These are phyloP conservation scores for Austroboletus eburneus DNA, from an alignment of 768 basidiomycete genomes.

Conservation along the genomic window DNA sequence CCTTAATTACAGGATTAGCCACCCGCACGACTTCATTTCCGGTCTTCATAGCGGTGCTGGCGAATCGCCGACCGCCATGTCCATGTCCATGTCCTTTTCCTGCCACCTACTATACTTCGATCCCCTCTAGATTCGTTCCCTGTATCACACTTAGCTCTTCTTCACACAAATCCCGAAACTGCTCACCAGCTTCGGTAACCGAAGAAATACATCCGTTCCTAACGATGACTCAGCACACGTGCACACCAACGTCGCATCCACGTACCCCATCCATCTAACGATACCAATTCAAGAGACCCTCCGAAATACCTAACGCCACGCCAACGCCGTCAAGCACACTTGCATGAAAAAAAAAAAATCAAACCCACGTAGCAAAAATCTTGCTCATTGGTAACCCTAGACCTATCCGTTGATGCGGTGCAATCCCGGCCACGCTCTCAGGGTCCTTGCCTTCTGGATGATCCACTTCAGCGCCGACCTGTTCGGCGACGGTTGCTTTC, in stretches of 20 bases:
- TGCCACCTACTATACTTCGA: constrained; percentile 77
- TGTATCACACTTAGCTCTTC: constrained; percentile 24
- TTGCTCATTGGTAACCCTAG: constrained; percentile 88
- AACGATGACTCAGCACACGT: background rate
- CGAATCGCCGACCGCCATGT: constrained; percentile 15
- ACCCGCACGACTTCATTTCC: constrained; percentile 8
- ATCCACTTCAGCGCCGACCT: constrained; percentile 41
- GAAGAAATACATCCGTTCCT: constrained; percentile 83
- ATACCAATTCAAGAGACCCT: constrained; percentile 73
- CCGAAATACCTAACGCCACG: constrained; percentile 83
- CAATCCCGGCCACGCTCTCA: constrained; percentile 43
- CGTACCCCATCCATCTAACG: constrained; percentile 81
- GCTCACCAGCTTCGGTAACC: constrained; percentile 75
- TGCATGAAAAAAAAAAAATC: background rate
- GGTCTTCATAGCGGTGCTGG: background rate
- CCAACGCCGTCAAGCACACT: background rate
- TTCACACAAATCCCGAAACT: background rate
- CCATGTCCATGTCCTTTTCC: too few relatives aligned
- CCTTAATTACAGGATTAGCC: background rate
- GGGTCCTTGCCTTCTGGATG: constrained; percentile 29
- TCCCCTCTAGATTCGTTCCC: constrained; percentile 85
- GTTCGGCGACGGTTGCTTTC: constrained; percentile 77
- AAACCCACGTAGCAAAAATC: constrained; percentile 71
- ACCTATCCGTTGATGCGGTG: constrained; percentile 63
- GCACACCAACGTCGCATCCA: constrained; percentile 2